Base-by-base conservation (phyloP, 768 basidiomycete species). In the Psilocybe azurescens region DNA sequence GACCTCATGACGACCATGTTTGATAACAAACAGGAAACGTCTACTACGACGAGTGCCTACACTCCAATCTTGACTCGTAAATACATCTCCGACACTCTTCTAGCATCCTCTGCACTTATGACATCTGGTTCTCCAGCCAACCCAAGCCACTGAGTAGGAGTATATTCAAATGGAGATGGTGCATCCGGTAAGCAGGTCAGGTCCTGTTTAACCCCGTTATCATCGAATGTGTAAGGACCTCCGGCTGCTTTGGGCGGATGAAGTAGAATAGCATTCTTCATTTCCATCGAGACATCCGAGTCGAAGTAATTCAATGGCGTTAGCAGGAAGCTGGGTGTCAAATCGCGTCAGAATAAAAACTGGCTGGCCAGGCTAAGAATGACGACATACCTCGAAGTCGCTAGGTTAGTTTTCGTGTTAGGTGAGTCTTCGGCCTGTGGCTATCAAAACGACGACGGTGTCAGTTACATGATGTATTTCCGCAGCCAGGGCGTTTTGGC, bases 241-340 rank as follows among this genome's bases (percentile, higher is more conserved):
- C 79, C 81, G 0, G 78, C 74, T 9, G 61, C 59, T 18, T 69
- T 57, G 4, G 84, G 83, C 10, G 75, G 67, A 41, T 75, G 72
- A 38, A 86, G 73, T 10, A 86, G 66, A 57, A 88, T 78, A 18
- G 85, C 82, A 54, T 87, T 86, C 60, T 72, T 72, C 14, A 80
- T 80, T 55, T 88, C 86, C 74, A 88, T 79, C 11, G 87, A 85
- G 56, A 86, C 75, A 67, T 89, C 87, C 54, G 78, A 75, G 68
- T 89, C 87, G 71, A 87, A 86, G 76, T 83, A 89, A 72, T 89
- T 89, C 65, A 88, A 77, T 3, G 87, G 88, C 0, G 84, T 81
- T 13, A 89, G 70, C 60, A 86, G 75, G 69, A 89, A 85, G 66
- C 85, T 86, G 53, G 9, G 16, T 11, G 33, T 36, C 33, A 36